Base-by-base conservation (phyloP, 768 basidiomycete genomes). In the Tylopilus sp. region DNA sequence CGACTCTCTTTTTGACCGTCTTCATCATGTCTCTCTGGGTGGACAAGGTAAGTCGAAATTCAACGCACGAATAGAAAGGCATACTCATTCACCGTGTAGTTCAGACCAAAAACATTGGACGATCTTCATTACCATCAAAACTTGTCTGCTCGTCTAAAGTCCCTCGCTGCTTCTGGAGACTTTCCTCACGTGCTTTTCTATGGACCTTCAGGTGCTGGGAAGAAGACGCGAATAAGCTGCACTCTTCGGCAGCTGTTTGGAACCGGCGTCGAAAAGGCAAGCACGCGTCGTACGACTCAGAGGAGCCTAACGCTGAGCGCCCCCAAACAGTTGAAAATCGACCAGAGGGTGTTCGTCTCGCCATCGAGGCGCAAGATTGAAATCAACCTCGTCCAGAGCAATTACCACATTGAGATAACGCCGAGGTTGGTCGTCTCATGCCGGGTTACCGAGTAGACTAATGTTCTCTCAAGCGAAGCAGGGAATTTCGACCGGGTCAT, bases 181-280 rank as follows among this genome's bases (percentile, higher is more conserved):
- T 98, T 99, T 66, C 95, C 95, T 8, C 95, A 99, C 67, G 85
- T 97, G 75, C 81, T 99, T 2, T 95, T 98, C 74, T 99, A 98
- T 64, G 95, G 95, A 0, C 95, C 95, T 9, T 91, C 91, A 4
- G 95, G 95, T 20, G 93, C 95, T 13, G 95, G 95, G 15, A 98
- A 98, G 77, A 99, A 99, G 79, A 98, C 95, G 40, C 79, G 95
- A 33, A 93, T 98, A 60, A 86, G 86, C 59, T 91, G 89, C 55
- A 95, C 91, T 6, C 68, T 99, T 51, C 76, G 86, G 56, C 86
- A 97, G 61, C 69, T 98, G 44, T 99, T 93, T 71, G 97, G 95
- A 1, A 75, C 82, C 40, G 92, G 95, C 1, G 92, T 87, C 2
- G 95, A 98, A 69, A 98, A 95, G 78, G 95, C 88, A 54, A 23